Evolutionary conservation across 306 rosid species (phyloP).

Genomic region (Crotalaria pallida): DNA sequence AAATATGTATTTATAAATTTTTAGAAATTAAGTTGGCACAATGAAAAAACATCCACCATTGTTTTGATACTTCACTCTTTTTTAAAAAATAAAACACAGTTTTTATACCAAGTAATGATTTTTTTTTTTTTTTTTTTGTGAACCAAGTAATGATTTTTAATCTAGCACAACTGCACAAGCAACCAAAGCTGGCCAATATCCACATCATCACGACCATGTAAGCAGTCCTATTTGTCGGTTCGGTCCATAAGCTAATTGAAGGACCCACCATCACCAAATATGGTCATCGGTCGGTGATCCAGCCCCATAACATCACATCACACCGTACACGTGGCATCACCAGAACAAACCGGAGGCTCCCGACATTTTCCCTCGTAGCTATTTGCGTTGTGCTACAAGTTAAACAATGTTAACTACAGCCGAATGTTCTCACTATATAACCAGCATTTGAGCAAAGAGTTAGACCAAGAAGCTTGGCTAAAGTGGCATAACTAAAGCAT

Average conservation of each 20-base stretch:
- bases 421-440: slow-evolving; percentile 18
- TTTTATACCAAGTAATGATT: too few relatives aligned
- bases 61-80: too few relatives aligned
- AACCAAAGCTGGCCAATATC: slow-evolving; percentile 10
- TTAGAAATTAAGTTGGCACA: too few relatives aligned
- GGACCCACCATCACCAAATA: slow-evolving; percentile 31
- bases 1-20: too few relatives aligned
- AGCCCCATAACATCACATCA: slow-evolving; percentile 22
- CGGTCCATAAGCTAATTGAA: slow-evolving; percentile 15
- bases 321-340: slow-evolving; percentile 48
- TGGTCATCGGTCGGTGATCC: slow-evolving; percentile 48
- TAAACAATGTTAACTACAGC: neutral
- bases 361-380: slow-evolving; percentile 12
- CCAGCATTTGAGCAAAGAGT: neutral
- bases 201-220: slow-evolving; percentile 33
- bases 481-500: neutral
- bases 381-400: neutral
- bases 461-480: neutral
- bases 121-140: too few relatives aligned
- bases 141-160: slow-evolving; percentile 2
- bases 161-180: slow-evolving; percentile 10
- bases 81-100: too few relatives aligned
- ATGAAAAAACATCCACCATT: too few relatives aligned
- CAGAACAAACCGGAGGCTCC: slow-evolving; percentile 46
- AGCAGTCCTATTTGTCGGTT: slow-evolving; percentile 46